Percentiles rank a stretch among this genome's conserved stretches.
These are phyloP conservation scores for Phaffia australis DNA, from an alignment of 768 basidiomycete genomes.

Conservation along the genomic window DNA sequence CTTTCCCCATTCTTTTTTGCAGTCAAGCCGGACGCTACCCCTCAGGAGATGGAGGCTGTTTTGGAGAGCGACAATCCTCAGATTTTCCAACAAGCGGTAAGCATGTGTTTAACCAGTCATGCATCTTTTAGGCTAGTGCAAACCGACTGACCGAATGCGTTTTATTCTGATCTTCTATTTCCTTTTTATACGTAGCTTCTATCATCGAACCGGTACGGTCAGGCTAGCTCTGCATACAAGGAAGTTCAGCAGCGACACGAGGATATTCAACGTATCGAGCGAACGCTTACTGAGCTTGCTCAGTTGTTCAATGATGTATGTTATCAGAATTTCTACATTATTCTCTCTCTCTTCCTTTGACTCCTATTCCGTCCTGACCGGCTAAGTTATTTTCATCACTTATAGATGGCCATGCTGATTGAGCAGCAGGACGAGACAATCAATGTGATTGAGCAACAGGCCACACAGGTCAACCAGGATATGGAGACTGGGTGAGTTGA, in stretches of 20 bases:
- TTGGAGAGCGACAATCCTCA: constrained; percentile 58
- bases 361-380: neutral
- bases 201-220: constrained; percentile 67
- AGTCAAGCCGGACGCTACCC: constrained; percentile 70
- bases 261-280: constrained; percentile 73
- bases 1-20: constrained; percentile 27
- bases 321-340: neutral
- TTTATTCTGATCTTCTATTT: neutral
- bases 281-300: constrained; percentile 75
- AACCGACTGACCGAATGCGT: neutral
- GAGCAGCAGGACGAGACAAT: constrained; percentile 71
- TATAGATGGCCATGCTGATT: constrained; percentile 65
- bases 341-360: neutral
- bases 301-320: constrained; percentile 72
- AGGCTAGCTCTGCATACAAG: constrained; percentile 65
- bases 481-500: constrained; percentile 56
- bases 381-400: neutral
- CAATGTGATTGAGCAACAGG: constrained; percentile 52
- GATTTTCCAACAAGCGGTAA: constrained; percentile 55
- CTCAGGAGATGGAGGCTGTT: constrained; percentile 64
- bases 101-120: neutral
- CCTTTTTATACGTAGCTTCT: constrained; percentile 46
- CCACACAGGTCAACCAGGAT: constrained; percentile 54
- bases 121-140: neutral
- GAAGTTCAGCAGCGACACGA: constrained; percentile 83